Percentiles rank a stretch among this genome's conserved stretches.
Evolutionary conservation across 2,329 filamentous ascomycete genomes (phyloP).

Genomic region (Monosporascus sp.): DNA sequence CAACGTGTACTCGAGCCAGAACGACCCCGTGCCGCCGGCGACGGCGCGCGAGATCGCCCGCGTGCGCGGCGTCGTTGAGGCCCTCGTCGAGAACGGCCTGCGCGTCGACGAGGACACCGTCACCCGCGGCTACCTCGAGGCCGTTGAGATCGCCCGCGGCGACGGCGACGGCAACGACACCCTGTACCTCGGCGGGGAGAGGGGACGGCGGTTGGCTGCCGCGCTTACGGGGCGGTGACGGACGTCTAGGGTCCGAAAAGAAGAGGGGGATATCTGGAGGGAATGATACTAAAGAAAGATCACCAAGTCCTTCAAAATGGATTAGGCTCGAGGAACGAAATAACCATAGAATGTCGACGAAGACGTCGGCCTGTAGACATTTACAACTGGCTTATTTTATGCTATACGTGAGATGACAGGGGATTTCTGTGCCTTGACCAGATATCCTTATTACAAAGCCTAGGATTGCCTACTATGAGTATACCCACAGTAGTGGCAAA

Average conservation of each 20-base stretch:
- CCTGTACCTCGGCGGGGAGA: conserved; percentile 55
- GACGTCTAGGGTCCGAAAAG: conserved; percentile 1
- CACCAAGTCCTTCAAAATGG: neutral
- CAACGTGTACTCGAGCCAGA: conserved; percentile 91
- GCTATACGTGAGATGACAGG: no score
- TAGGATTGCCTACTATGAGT: no score
- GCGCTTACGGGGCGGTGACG: conserved; percentile 27
- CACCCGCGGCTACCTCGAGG: conserved; percentile 73
- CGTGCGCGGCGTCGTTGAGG: conserved; percentile 73
- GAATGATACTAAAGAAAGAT: neutral
- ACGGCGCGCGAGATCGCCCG: conserved; percentile 86
- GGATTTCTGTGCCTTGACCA: no score
- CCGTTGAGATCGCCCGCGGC: conserved; percentile 65
- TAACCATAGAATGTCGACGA: neutral
- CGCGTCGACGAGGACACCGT: conserved; percentile 89
- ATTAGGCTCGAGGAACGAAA: no score
- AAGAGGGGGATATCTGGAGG: no score
- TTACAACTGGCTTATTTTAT: no score
- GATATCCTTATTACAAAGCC: no score
- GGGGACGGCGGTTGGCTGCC: conserved; percentile 45
- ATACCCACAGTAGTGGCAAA: no score
- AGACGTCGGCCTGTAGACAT: neutral
- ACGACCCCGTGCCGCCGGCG: conserved; percentile 71
- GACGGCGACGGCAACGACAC: conserved; percentile 51
- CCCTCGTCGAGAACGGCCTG: conserved; percentile 75